Percentiles rank a stretch among this genome's conserved stretches.
phyloP scores from a whole-genome alignment of 495 filamentous ascomycete genomes.

The Coniosporium apollinis region DNA sequence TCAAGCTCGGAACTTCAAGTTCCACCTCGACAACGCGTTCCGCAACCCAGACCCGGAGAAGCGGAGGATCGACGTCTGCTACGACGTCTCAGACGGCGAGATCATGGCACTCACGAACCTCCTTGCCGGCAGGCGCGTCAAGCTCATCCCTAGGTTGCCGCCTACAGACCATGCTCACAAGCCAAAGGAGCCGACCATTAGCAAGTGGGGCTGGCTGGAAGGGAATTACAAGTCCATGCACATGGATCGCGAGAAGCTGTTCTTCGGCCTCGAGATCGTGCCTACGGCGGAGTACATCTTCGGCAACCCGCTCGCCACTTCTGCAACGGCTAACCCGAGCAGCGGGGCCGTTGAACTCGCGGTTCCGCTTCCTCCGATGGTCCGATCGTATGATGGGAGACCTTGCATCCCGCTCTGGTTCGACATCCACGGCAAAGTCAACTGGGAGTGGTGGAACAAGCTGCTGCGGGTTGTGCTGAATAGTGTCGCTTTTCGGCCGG shows the following conservation, averaged over 20 bases:
- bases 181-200: constrained; percentile 12
- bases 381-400: not conserved
- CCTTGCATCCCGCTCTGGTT: constrained; percentile 53
- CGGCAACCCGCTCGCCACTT: constrained; percentile 43
- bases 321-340: constrained; percentile 5
- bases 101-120: constrained; percentile 57
- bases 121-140: constrained; percentile 39
- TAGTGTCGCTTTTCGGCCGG: constrained; percentile 41
- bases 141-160: constrained; percentile 35
- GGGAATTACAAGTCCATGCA: constrained; percentile 53
- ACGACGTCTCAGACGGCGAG: constrained; percentile 42
- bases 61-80: constrained; percentile 16
- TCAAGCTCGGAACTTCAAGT: constrained; percentile 21
- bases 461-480: constrained; percentile 41
- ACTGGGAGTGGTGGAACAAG: constrained; percentile 46
- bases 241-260: constrained; percentile 46
- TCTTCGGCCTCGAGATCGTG: constrained; percentile 43
- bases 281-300: constrained; percentile 43
- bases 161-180: constrained; percentile 32
- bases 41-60: constrained; percentile 26
- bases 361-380: constrained; percentile 15
- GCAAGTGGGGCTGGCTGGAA: constrained; percentile 51
- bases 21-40: constrained; percentile 24
- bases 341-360: not conserved
- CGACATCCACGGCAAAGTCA: constrained; percentile 52